Percentiles rank a stretch among this genome's conserved stretches.
Conservation (phyloP, 768 basidiomycete genomes). For the Cubamyces lactineus region DNA sequence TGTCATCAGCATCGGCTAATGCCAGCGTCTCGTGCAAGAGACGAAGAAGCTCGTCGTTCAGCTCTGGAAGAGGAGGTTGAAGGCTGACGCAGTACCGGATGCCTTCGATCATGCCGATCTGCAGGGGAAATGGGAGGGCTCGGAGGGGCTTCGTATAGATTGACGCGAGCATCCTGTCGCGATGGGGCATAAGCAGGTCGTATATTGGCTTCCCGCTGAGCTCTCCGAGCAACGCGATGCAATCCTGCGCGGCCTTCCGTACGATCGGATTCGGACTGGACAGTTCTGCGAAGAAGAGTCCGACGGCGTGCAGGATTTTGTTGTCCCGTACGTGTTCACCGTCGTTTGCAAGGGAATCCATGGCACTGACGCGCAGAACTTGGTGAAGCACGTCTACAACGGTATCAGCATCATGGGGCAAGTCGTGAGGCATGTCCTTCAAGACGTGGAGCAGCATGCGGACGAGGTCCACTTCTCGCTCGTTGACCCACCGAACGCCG, state of each 20-base stretch:
- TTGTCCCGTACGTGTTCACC: slow-evolving; percentile 35
- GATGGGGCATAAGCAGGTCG: slow-evolving; percentile 82
- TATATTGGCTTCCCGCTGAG: slow-evolving; percentile 70
- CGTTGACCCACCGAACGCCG: slow-evolving; percentile 77
- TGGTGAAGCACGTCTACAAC: slow-evolving; percentile 76
- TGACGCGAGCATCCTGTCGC: slow-evolving; percentile 83
- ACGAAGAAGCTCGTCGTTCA: slow-evolving; percentile 90
- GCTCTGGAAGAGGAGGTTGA: slow-evolving; percentile 86
- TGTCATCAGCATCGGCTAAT: slow-evolving; percentile 93
- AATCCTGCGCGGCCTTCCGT: slow-evolving; percentile 80
- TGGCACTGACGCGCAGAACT: slow-evolving; percentile 64
- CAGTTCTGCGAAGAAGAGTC: slow-evolving; percentile 87
- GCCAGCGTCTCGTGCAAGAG: slow-evolving; percentile 93
- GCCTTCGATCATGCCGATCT: slow-evolving; percentile 98
- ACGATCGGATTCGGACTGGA: slow-evolving; percentile 86
- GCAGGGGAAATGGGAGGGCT: slow-evolving; percentile 91
- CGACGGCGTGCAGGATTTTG: slow-evolving; percentile 69
- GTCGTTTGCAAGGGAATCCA: slow-evolving; percentile 34
- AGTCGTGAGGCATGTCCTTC: slow-evolving; percentile 91
- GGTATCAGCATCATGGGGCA: slow-evolving; percentile 79
- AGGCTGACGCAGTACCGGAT: slow-evolving; percentile 92
- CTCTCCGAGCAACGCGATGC: slow-evolving; percentile 77
- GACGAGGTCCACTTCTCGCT: slow-evolving; percentile 88
- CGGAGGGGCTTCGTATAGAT: slow-evolving; percentile 97
- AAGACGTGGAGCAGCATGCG: slow-evolving; percentile 89